Base-by-base conservation (phyloP, 2,329 filamentous ascomycete species). In the Massarina eburnea region DNA sequence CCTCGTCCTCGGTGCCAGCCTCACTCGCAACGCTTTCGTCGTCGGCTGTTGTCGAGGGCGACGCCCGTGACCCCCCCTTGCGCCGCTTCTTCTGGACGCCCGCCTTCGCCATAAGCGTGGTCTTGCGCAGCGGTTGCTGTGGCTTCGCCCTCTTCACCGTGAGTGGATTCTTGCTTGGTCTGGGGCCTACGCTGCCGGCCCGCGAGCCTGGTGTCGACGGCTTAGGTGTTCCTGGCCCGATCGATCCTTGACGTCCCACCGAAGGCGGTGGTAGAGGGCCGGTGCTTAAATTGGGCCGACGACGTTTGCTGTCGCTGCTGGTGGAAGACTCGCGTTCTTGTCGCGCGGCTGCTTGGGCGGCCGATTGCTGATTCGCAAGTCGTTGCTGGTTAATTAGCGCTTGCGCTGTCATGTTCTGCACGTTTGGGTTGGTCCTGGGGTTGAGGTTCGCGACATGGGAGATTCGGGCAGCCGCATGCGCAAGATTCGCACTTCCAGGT, bases 151-250 rank as follows among this genome's bases (percentile, higher is more conserved):
- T 81, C 64, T 80, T 82, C 10, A 75, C 76, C 2, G 59, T 67
- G n/a, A 69, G 56, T 21, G 74, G 70, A 48, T 78, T 75, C 55
- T 78, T 78, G 59, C 45, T 64, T 57, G 53, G 64, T 59, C 49
- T 73, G 8, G 82, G 82, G 10, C 81, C 80, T 3, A 76, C 78
- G 51, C 81, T 84, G 34, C 81, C 80, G 2, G 80, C 80, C n/a
- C 82, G 80, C 29, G 76, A 78, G 7, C 62, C 67, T 61, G 66
- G 79, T 0, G 82, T 84, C 5, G 66, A 61, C 7, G 78, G 73
- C 58, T 84, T 84, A 4, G 82, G 82, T 1, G 82, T 85, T n/a
- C 80, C 81, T 15, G 81, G 82, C 0, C 82, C 82, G 10, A 82
- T 70, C 0, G 82, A 85, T 0, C 80, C 79, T 62, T 85, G 82